phyloP scores from a whole-genome alignment of 345 rosid species.

The Eucalyptus curtisii region DNA sequence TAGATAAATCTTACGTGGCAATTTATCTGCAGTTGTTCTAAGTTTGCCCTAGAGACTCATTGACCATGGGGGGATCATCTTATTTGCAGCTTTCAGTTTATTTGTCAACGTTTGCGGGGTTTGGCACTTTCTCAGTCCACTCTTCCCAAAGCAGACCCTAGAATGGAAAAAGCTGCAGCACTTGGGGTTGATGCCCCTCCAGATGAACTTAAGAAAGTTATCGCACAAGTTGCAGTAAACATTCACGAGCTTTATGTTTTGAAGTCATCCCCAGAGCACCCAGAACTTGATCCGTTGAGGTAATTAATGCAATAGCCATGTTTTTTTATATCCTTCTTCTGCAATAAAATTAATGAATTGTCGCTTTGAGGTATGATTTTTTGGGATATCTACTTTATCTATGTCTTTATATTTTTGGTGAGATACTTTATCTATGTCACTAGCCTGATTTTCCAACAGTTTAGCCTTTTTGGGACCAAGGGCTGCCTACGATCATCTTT shows the following conservation, averaged over 20 bases:
- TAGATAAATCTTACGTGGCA: not conserved
- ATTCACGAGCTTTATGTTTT: slow-evolving; percentile 24
- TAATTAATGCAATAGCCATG: not conserved
- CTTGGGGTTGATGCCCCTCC: slow-evolving; percentile 46
- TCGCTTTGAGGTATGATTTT: not conserved
- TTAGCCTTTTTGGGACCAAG: not conserved
- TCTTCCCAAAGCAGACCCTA: slow-evolving; percentile 62
- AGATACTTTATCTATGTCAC: not conserved
- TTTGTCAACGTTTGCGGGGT: slow-evolving; percentile 54
- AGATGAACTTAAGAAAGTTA: slow-evolving; percentile 38
- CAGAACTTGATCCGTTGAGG: slow-evolving; percentile 59
- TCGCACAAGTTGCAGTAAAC: slow-evolving; percentile 19
- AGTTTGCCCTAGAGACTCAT: not conserved
- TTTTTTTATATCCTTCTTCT: not conserved
- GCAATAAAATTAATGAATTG: not conserved
- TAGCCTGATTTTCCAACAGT: not conserved
- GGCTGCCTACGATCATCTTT: not conserved
- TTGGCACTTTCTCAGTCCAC: slow-evolving; percentile 48
- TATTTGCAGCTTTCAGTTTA: slow-evolving; percentile 41
- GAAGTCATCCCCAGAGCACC: slow-evolving; percentile 24
- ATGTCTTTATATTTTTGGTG: not conserved
- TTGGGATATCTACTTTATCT: not conserved
- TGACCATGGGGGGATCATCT: not conserved
- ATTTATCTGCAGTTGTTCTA: not conserved
- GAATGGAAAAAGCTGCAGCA: slow-evolving; percentile 39